A percentile compares a stretch with the other conserved stretches of the same genome.
phyloP scores from a whole-genome alignment of 179 eudicot genomes.

The Silene noctiflora region DNA sequence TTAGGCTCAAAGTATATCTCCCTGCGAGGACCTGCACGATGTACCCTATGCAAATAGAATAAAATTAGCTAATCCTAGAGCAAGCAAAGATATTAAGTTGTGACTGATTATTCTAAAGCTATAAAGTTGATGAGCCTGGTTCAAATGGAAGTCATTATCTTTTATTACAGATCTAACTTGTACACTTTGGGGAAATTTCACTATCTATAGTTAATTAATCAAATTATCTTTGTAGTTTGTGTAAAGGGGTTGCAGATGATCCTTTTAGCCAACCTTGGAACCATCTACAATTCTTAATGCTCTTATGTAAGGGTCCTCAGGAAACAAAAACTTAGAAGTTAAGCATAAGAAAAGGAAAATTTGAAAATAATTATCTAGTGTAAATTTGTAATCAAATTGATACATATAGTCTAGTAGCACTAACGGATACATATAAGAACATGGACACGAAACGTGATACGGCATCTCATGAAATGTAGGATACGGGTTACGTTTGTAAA shows the following conservation, averaged over 20 bases:
- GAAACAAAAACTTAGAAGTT: too few relatives aligned
- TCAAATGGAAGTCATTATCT: background rate
- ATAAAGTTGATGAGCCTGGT: background rate
- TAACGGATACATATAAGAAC: too few relatives aligned
- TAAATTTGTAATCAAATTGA: too few relatives aligned
- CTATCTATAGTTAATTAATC: background rate
- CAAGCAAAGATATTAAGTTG: background rate
- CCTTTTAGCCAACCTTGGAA: background rate
- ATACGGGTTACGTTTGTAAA: too few relatives aligned
- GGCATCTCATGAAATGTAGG: too few relatives aligned
- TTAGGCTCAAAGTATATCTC: conserved; percentile 47
- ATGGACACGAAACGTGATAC: too few relatives aligned
- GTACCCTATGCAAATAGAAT: conserved; percentile 34
- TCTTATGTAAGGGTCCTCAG: too few relatives aligned
- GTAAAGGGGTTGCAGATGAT: background rate
- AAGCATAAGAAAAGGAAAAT: too few relatives aligned
- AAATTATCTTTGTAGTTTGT: background rate
- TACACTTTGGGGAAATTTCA: background rate
- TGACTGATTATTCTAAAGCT: too few relatives aligned
- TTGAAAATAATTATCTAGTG: too few relatives aligned
- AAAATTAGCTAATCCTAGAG: conserved; percentile 10
- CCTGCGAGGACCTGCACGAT: conserved; percentile 56
- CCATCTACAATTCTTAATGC: background rate
- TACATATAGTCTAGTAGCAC: too few relatives aligned
- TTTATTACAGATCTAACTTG: conserved; percentile 1